Conservation (phyloP, 2,329 filamentous ascomycete species). For the Fusarium secorum region DNA sequence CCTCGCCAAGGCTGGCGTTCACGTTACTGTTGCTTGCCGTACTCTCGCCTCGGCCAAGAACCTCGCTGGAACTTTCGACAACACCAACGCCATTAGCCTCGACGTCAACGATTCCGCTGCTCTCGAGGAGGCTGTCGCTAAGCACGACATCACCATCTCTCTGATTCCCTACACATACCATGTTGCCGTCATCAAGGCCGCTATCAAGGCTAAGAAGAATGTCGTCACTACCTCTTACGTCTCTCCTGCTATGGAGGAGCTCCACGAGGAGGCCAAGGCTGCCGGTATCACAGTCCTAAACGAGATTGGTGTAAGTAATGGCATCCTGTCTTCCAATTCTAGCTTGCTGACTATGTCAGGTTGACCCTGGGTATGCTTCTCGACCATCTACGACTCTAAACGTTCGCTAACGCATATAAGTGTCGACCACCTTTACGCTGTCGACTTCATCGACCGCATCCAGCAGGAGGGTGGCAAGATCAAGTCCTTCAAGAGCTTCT, state of each 20-base stretch:
- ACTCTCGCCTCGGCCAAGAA: constrained; percentile 79
- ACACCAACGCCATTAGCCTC: constrained; percentile 79
- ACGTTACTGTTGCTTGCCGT: constrained; percentile 80
- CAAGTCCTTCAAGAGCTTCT: constrained; percentile 81
- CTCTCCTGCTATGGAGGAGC: constrained; percentile 89
- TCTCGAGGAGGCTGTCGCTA: constrained; percentile 80
- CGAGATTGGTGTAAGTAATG: constrained; percentile 76
- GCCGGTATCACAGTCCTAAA: constrained; percentile 98
- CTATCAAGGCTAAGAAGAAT: constrained; percentile 92
- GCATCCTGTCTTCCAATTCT: neutral
- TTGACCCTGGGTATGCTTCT: constrained; percentile 37
- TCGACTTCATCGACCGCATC: constrained; percentile 89
- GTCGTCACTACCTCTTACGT: constrained; percentile 96
- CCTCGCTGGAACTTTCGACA: constrained; percentile 75
- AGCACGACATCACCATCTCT: constrained; percentile 80
- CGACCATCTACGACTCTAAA: neutral
- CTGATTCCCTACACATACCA: constrained; percentile 94
- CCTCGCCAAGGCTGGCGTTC: constrained; percentile 65
- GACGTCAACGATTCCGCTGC: constrained; percentile 81
- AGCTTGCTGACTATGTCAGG: constrained; percentile 3
- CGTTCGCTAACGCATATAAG: neutral
- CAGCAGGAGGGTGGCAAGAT: constrained; percentile 89
- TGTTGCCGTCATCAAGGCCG: constrained; percentile 88
- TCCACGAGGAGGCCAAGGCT: constrained; percentile 82
- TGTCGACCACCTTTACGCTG: constrained; percentile 67